phyloP scores from a whole-genome alignment of 129 eudicot species.

The Lactuca saligna region DNA sequence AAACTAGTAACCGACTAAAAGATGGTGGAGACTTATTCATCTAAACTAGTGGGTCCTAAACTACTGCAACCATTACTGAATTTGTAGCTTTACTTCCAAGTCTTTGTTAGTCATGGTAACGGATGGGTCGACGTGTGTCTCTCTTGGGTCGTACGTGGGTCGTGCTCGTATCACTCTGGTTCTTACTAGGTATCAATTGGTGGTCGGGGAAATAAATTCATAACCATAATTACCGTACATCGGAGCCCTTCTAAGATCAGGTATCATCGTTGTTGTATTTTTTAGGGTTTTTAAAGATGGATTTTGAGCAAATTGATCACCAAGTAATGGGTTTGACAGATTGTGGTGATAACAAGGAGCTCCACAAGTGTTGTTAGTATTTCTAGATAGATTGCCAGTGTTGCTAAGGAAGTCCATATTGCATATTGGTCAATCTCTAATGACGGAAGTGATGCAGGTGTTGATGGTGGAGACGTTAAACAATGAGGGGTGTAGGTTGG shows the following conservation, averaged over 20 bases:
- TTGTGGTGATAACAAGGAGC: constrained; percentile 79
- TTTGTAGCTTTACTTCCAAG: no score
- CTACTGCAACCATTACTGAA: no score
- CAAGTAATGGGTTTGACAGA: constrained; percentile 35
- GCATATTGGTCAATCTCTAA: constrained; percentile 59
- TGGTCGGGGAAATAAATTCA: constrained; percentile 95
- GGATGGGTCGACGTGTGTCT: no score
- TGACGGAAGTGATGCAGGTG: background rate
- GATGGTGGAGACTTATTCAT: no score
- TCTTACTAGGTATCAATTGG: constrained; percentile 52
- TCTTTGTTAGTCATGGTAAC: no score
- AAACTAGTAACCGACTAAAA: no score
- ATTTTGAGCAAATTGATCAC: no score
- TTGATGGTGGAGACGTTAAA: no score
- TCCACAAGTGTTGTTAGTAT: constrained; percentile 88
- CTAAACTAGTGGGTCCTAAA: no score
- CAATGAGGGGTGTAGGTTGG: no score
- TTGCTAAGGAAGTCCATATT: constrained; percentile 85
- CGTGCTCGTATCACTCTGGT: no score
- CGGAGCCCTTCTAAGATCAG: constrained; percentile 70
- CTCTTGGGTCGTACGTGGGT: no score
- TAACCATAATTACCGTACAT: constrained; percentile 85
- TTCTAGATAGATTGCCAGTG: constrained; percentile 66
- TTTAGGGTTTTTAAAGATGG: background rate
- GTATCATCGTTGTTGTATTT: constrained; percentile 31